phyloP scores from a whole-genome alignment of 1,139 yeast species.

The Zygosaccharomyces pseudobailii region DNA sequence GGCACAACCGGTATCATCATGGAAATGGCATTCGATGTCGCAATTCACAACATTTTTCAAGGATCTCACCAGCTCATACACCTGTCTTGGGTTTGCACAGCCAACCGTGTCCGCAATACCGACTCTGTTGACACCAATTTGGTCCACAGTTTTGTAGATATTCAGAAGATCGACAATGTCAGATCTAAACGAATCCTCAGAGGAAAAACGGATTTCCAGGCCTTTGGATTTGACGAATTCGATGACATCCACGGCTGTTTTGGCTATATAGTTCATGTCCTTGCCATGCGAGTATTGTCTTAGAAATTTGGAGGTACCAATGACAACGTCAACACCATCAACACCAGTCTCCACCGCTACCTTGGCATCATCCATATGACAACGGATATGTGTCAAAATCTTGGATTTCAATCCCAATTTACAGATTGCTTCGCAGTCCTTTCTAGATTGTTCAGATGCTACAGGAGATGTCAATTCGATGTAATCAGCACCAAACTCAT shows the following conservation, averaged over 20 bases:
- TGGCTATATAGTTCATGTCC: constrained; percentile 97
- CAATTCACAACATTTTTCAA: constrained; percentile 90
- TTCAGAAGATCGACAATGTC: constrained; percentile 92
- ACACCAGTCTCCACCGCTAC: constrained; percentile 98
- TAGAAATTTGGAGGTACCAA: constrained; percentile 93
- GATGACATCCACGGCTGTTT: constrained; percentile 92
- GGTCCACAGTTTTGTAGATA: constrained; percentile 94
- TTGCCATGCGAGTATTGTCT: constrained; percentile 96
- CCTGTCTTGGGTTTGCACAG: constrained; percentile 98
- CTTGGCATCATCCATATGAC: constrained; percentile 98
- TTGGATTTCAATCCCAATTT: constrained; percentile 94
- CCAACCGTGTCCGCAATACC: constrained; percentile 99
- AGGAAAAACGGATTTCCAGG: constrained; percentile 92
- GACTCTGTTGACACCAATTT: constrained; percentile 96
- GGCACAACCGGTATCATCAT: constrained; percentile 98
- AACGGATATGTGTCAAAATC: constrained; percentile 85
- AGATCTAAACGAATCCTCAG: constrained; percentile 96
- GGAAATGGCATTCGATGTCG: constrained; percentile 98
- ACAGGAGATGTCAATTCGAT: constrained; percentile 97
- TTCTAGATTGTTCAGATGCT: constrained; percentile 89
- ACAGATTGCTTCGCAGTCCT: constrained; percentile 96
- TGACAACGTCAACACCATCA: constrained; percentile 97
- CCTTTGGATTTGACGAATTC: constrained; percentile 97
- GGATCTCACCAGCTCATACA: constrained; percentile 91
- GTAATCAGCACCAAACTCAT: constrained; percentile 96